Base-by-base conservation (phyloP, 805 yeast species). In the Suhomyces faveliae region DNA sequence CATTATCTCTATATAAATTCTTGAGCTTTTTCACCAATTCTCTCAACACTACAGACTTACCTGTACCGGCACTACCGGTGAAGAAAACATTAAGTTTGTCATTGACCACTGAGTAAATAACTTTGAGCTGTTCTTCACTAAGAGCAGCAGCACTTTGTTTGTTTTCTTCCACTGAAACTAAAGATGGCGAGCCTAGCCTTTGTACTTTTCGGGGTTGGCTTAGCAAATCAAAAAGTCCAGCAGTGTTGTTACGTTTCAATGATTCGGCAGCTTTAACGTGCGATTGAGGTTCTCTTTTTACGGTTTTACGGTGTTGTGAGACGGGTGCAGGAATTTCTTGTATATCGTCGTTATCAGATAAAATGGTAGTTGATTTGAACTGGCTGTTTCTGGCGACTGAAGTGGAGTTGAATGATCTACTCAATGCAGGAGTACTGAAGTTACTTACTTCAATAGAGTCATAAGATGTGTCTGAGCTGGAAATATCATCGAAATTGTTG, bases 41-140 rank as follows among this genome's bases (percentile, higher is more conserved):
- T 43, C 81, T 67, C 21, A 87, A 64, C 5, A 87, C 76, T 17
- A 82, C 83, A 2, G 95, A 86, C 62, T 87, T 87, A 68, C 96
- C 96, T 1, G 96, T 87, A 66, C 96, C 96, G 0, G 95, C 95
- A 51, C 87, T 79, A 47, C 96, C 96, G 0, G 95, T 87, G 58
- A 83, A 87, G 55, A 87, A 87, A 1, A 87, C 73, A 52, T 78
- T 85, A 39, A 68, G 58, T 2, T 77, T 73, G 19, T 76, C 74
- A 12, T 73, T 64, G 5, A 85, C 73, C 7, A 83, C 82, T 10
- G 76, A 61, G 19, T 77, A 70, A 6, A 86, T 54, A 5, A 87
- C 80, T 17, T 58, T 55, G 5, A 53, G 30, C 60, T 80, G 85
- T 48, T 79, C 84, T 2, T 58, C 62, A 53, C 73, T 59, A 37